Base-by-base conservation (phyloP, 805 yeast genomes). In the Zygosaccharomyces pseudorouxii region DNA sequence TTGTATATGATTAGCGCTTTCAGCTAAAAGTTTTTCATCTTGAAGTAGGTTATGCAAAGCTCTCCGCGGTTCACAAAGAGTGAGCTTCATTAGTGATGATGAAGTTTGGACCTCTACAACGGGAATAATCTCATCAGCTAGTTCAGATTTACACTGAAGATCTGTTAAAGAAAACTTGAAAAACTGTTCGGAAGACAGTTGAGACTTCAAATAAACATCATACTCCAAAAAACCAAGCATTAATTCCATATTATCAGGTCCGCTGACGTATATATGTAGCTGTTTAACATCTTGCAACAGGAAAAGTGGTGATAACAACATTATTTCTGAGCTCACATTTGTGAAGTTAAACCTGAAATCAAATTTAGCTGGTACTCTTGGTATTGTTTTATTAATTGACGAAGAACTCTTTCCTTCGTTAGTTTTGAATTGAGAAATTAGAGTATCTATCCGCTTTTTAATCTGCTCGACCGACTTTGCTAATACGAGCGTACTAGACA, bases 51-150 rank as follows among this genome's bases (percentile, higher is more conserved):
- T 57, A 7, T 52, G 46, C 9, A 60, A 14, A 16, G 63, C 45
- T 35, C 60, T 53, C 22, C 60, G 59, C 3, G 68, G 66, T 22
- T 64, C 69, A 7, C 61, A 57, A 28, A 61, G 46, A 1, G 65
- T 63, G 39, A 62, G 28, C 36, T 63, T 63, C 7, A 56, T 49
- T 16, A 62, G 46, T 4, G 64, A 58, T 6, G 59, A 52, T 5
- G 58, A 51, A 7, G 56, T 14, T 18, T 48, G 47, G 8, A 48
- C 42, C 18, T 46, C 48, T 2, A 48, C 28, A 30, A 52, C 50
- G 11, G 50, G 43, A 6, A 38, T 19, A 12, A 47, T 36, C 10
- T 51, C 52, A n/a, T 20, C 41, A 5, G 51, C 49, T 3, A 45
- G 39, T 8, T 48, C 46, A 30, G 47, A 48, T 41, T 50, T 53